Base-by-base conservation (phyloP, 2,329 filamentous ascomycete species). In the Septoria petroselini region DNA sequence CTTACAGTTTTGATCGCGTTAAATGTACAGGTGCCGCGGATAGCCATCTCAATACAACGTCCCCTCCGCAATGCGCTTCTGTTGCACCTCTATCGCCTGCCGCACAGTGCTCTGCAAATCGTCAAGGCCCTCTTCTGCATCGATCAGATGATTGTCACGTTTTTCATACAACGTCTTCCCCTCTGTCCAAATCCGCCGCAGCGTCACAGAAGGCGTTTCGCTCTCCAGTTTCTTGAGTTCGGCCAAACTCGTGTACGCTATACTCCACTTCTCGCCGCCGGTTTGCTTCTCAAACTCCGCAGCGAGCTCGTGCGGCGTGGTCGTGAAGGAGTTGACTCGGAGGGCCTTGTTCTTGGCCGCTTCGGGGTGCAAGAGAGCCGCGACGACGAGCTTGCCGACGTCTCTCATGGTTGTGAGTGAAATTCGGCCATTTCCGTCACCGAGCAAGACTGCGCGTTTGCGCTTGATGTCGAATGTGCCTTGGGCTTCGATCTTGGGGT, bases 351-450 rank as follows among this genome's bases (percentile, higher is more conserved):
- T 79, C 27, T 73, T 73, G 0, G 79, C 73, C 4, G 67, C 71
- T 7, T 76, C 67, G 2, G 81, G 79, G 50, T 83, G 78, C 12
- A 72, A 73, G 11, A 88, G 73, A 0, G 83, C 77, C 0, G 80
- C 80, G 1, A 82, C 79, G 1, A 88, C 75, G 18, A 85, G 75
- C 48, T 79, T 82, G 3, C 85, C 85, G 7, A 88, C 84, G 60
- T 90, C 86, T 17, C 73, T 71, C 80, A 86, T 86, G 2, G 81
- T 85, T 2, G 83, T 88, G 59, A 90, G 79, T 29, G 81, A 83
- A 53, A 88, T 74, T 52, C 71, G 76, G 15, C 76, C 81, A 30
- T 81, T 70, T 0, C 83, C 84, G 54, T 79, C 78, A 2, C 78
- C 84, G 15, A 88, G 62, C 11, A 90, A 62, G 2, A 79, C 71